These are phyloP conservation scores for Moesziomyces parantarcticus DNA, from an alignment of 1,284 basidiomycete genomes.

Conservation along the genomic window DNA sequence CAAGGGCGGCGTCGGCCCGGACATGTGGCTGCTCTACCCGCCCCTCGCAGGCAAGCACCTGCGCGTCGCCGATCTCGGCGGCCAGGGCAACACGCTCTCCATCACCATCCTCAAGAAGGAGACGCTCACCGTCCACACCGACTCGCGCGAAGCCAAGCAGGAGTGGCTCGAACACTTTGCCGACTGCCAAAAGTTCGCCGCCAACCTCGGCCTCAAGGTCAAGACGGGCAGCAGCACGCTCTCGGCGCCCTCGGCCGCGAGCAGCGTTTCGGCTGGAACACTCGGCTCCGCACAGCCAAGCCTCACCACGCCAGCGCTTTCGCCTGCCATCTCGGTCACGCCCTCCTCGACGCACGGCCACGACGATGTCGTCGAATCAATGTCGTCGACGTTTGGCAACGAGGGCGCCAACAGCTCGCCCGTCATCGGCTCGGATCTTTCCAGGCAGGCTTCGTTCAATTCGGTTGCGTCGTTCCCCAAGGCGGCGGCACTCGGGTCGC, in stretches of 20 bases:
- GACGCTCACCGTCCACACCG: slow-evolving; percentile 77
- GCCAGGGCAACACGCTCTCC: slow-evolving; percentile 77
- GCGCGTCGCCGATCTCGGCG: slow-evolving; percentile 70
- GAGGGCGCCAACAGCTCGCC: slow-evolving; percentile 15
- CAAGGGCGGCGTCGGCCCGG: slow-evolving; percentile 68
- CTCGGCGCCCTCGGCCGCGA: slow-evolving; percentile 8
- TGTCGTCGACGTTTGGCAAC: slow-evolving; percentile 6
- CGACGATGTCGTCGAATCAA: slow-evolving; percentile 7
- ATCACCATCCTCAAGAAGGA: slow-evolving; percentile 91
- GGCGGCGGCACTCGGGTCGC: slow-evolving; percentile 29
- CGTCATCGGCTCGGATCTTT: slow-evolving; percentile 33
- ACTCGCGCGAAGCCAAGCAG: slow-evolving; percentile 76
- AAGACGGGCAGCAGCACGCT: slow-evolving; percentile 34
- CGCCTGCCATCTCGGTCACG: slow-evolving; percentile 60
- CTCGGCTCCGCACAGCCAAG: slow-evolving; percentile 14
- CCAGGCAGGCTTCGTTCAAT: slow-evolving; percentile 54
- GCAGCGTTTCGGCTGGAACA: slow-evolving; percentile 6
- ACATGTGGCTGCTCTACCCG: slow-evolving; percentile 95
- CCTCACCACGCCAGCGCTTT: slow-evolving; percentile 35
- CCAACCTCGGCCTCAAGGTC: slow-evolving; percentile 68
- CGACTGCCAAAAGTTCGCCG: slow-evolving; percentile 85
- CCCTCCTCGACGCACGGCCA: slow-evolving; percentile 45
- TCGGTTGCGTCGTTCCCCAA: slow-evolving; percentile 56
- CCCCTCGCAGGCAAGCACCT: slow-evolving; percentile 95
- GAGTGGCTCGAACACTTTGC: slow-evolving; percentile 79